Evolutionary conservation across 129 eudicot species (phyloP).

Genomic region (Flaveria brownii): DNA sequence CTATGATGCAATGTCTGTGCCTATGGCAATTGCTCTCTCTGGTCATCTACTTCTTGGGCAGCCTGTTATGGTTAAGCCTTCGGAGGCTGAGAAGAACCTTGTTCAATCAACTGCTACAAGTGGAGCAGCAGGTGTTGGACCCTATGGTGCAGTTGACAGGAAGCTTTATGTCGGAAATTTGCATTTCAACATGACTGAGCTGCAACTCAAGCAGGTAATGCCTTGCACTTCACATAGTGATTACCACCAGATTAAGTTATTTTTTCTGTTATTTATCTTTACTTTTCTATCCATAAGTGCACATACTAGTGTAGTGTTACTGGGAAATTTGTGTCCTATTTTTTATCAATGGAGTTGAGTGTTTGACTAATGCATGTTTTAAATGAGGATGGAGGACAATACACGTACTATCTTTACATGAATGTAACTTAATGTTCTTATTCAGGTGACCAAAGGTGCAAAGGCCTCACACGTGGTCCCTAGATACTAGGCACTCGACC

Average conservation of each 20-base stretch:
- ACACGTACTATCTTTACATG: neutral
- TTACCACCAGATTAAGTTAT: neutral
- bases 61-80: conserved; percentile 95
- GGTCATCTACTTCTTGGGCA: conserved; percentile 90
- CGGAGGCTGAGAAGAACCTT: conserved; percentile 95
- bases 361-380: neutral
- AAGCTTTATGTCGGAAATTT: conserved; percentile 95
- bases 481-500: too few relatives aligned
- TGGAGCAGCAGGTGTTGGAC: conserved; percentile 74
- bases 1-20: conserved; percentile 58
- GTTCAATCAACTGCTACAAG: conserved; percentile 74
- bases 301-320: neutral
- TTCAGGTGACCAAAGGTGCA: neutral
- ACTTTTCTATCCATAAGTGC: neutral
- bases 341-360: neutral
- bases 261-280: neutral
- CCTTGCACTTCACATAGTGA: neutral
- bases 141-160: conserved; percentile 85
- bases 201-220: conserved; percentile 80
- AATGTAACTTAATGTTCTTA: neutral
- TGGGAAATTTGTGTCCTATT: neutral
- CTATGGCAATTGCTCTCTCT: conserved; percentile 86
- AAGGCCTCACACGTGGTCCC: too few relatives aligned
- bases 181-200: conserved; percentile 93
- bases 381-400: neutral